Base-by-base conservation (phyloP, 2,329 filamentous ascomycete species). In the Ophiocordyceps polyrhachis-furcata region DNA sequence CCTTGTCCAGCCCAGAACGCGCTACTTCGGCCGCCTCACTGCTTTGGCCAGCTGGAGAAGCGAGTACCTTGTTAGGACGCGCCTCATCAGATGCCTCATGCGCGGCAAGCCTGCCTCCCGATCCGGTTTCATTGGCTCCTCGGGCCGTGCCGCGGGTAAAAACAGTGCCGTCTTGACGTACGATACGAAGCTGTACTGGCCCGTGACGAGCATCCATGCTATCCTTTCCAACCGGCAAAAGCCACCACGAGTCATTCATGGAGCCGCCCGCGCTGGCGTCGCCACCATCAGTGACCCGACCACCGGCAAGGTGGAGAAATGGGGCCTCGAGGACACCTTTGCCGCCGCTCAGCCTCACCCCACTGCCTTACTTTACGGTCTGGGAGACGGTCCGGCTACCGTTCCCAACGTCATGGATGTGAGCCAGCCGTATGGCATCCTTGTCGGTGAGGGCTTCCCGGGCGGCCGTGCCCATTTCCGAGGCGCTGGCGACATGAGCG, bases 1-100 rank as follows among this genome's bases (percentile, higher is more conserved):
- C 54, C 61, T 60, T 45, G 66, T 87, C 41, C 74, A 76, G 25
- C 81, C 82, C 1, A 83, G 91, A 56, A 74, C 76, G 52, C 82
- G 87, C 41, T 74, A 77, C 50, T 98, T 96, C 56, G 76, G 83
- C 15, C 78, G 88, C 40, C 70, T 98, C 45, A 93, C 84, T 11
- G 71, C 79, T 4, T 65, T 88, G 49, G 83, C 87, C n/a, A 91
- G 88, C 9, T 96, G 91, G 89, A 76, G 89, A 52, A 95, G 85
- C 61, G 91, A 98, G 61, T 98, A 96, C 56, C 81, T 96, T 42
- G 65, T 94, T 46, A 75, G 91, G 42, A 95, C 87, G 2, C 76
- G 85, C 42, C 72, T 96, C 44, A 66, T 96, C 44, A 76, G 87
- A 41, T 91, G 84, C 49, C 68, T 96, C 46, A 74, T 73, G 42